Conservation (phyloP, 78 protist species). For the Neovahlkampfia damariscottae region DNA sequence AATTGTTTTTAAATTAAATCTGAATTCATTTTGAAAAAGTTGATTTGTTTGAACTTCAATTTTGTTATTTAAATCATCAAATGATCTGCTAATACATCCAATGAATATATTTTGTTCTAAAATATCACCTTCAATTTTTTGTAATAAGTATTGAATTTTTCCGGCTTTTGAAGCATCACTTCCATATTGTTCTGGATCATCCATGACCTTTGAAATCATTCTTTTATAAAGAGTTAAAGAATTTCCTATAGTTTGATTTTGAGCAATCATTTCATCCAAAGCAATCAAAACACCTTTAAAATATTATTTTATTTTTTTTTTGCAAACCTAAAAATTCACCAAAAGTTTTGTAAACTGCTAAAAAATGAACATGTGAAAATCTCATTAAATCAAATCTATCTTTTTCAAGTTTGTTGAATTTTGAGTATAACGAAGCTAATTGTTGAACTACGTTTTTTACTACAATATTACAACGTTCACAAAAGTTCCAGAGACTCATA, state of each 20-base stretch:
- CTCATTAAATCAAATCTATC: conserved; percentile 2
- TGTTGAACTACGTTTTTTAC: conserved; percentile 9
- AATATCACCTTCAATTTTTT: conserved; percentile 14
- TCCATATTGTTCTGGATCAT: conserved; percentile 15
- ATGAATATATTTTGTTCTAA: conserved; percentile 14
- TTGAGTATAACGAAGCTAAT: conserved; percentile 10
- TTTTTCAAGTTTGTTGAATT: neutral
- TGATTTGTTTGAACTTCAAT: neutral
- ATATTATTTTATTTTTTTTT: no score
- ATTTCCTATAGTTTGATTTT: neutral
- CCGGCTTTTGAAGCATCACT: neutral
- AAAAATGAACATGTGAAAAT: neutral
- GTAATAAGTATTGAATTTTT: neutral
- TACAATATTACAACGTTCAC: conserved; percentile 1
- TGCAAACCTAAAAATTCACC: conserved; percentile 2
- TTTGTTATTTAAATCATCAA: neutral
- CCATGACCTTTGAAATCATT: conserved; percentile 15
- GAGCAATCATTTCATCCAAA: conserved; percentile 3
- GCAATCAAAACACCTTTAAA: conserved; percentile 11
- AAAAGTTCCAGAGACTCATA: conserved; percentile 10
- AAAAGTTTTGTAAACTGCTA: neutral
- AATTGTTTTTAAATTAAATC: neutral
- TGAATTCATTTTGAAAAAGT: conserved; percentile 9
- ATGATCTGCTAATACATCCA: neutral
- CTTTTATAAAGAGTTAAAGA: conserved; percentile 1